These are phyloP conservation scores for Saccharomycopsis fermentans DNA, from an alignment of 805 yeast genomes.

Conservation along the genomic window DNA sequence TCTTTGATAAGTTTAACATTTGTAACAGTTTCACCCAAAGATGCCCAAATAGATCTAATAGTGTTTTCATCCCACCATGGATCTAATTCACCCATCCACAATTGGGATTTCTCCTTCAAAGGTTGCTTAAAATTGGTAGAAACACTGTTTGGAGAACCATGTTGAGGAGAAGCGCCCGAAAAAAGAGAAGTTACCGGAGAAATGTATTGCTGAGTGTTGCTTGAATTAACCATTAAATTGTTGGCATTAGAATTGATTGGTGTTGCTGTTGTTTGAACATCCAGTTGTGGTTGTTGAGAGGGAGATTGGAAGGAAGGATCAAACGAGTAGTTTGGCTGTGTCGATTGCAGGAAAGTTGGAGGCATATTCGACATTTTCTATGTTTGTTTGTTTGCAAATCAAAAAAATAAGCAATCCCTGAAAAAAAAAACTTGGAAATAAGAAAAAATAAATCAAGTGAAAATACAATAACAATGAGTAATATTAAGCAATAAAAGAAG, in stretches of 20 bases:
- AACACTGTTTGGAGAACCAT: background rate
- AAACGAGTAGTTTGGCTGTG: background rate
- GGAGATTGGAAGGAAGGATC: background rate
- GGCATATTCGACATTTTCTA: background rate
- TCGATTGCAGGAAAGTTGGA: background rate
- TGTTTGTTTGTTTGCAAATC: background rate
- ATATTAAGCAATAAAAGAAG: background rate
- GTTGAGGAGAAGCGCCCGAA: background rate
- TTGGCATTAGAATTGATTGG: background rate
- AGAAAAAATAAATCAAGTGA: background rate
- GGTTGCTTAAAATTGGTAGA: background rate
- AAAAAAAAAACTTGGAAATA: background rate
- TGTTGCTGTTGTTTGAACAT: background rate
- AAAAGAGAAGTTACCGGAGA: background rate
- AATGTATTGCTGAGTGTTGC: background rate
- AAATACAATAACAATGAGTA: background rate
- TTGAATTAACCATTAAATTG: background rate
- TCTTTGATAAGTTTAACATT: slow-evolving; percentile 67
- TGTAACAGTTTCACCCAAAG: slow-evolving; percentile 49
- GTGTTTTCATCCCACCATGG: slow-evolving; percentile 70
- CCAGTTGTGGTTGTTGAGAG: background rate
- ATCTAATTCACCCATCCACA: slow-evolving; percentile 91
- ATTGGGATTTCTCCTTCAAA: slow-evolving; percentile 22
- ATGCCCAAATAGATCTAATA: slow-evolving; percentile 59
- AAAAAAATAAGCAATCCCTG: background rate